A percentile compares a stretch with the other conserved stretches of the same genome.
These are phyloP conservation scores for Spinellus fusiger DNA, from an alignment of 192 early-diverging fungal genomes.

Conservation along the genomic window DNA sequence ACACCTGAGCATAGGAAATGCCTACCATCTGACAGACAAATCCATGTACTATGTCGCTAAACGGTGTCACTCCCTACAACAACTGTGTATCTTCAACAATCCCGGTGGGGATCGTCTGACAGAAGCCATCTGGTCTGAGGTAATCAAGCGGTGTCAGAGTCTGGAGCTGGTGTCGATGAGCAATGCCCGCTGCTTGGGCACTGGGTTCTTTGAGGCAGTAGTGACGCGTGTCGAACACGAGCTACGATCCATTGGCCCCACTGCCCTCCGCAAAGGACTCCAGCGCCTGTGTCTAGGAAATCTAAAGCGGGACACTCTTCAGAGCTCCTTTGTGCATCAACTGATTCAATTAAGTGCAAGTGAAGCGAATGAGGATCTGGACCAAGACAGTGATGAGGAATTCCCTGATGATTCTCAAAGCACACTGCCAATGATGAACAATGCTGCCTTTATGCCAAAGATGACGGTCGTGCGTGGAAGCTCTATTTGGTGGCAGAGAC, in stretches of 20 bases:
- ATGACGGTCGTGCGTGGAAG: constrained; percentile 24
- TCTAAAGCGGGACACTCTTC: constrained; percentile 10
- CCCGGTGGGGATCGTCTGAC: constrained; percentile 13
- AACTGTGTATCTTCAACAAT: constrained; percentile 22
- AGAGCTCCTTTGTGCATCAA: constrained; percentile 3
- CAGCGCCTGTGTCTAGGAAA: constrained; percentile 22
- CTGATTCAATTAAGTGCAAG: constrained; percentile 22
- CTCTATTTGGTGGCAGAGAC: constrained; percentile 32
- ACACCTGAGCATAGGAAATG: constrained; percentile 23
- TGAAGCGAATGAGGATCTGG: not conserved
- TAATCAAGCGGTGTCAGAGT: constrained; percentile 7
- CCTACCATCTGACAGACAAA: constrained; percentile 23
- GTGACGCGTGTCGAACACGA: constrained; percentile 16
- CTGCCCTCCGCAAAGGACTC: not conserved
- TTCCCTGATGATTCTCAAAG: not conserved
- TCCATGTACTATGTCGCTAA: constrained; percentile 13
- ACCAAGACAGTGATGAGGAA: constrained; percentile 11
- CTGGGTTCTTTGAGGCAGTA: constrained; percentile 14
- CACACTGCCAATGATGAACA: not conserved
- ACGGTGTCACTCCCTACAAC: constrained; percentile 13
- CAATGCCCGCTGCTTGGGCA: constrained; percentile 22
- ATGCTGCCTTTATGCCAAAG: constrained; percentile 15
- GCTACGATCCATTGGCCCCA: not conserved
- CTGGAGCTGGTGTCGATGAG: constrained; percentile 16
- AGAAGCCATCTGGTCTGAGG: constrained; percentile 11